Evolutionary conservation across 2,329 filamentous ascomycete genomes (phyloP).

Genomic region (Trichoderma citrinoviride): DNA sequence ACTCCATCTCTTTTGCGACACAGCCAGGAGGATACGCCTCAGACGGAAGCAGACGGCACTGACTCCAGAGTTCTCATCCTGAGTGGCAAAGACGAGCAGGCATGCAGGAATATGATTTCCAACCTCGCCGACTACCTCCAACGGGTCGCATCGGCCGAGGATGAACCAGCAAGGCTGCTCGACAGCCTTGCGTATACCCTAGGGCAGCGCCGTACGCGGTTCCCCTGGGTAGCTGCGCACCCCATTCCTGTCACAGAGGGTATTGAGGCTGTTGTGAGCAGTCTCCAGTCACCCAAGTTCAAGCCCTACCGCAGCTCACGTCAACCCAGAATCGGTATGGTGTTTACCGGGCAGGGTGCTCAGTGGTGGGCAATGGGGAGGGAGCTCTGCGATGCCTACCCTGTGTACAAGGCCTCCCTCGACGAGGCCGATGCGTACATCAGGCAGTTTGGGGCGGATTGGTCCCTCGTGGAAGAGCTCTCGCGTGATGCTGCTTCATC

Average conservation of each 20-base stretch:
- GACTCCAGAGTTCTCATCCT: too few relatives aligned
- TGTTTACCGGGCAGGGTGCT: constrained; percentile 12
- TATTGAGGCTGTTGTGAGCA: neutral
- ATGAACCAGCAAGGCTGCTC: neutral
- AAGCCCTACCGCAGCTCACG: neutral
- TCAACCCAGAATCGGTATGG: neutral
- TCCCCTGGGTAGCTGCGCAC: neutral
- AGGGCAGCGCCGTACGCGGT: neutral
- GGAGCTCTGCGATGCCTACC: neutral
- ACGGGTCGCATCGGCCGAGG: neutral
- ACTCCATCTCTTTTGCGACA: neutral
- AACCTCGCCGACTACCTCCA: too few relatives aligned
- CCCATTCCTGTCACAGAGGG: neutral
- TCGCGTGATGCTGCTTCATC: neutral
- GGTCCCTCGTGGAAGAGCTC: constrained; percentile 1
- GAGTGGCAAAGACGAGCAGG: neutral
- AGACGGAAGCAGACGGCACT: neutral
- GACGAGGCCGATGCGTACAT: neutral
- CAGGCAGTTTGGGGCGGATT: neutral
- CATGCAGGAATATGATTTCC: too few relatives aligned
- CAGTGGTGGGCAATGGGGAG: constrained; percentile 9
- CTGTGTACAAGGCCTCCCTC: neutral
- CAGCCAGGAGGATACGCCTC: neutral
- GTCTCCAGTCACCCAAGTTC: neutral
- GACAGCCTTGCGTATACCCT: neutral